These are phyloP conservation scores for Globisporangium abappressorium DNA, from an alignment of 352 stramenopile species.

Conservation along the genomic window DNA sequence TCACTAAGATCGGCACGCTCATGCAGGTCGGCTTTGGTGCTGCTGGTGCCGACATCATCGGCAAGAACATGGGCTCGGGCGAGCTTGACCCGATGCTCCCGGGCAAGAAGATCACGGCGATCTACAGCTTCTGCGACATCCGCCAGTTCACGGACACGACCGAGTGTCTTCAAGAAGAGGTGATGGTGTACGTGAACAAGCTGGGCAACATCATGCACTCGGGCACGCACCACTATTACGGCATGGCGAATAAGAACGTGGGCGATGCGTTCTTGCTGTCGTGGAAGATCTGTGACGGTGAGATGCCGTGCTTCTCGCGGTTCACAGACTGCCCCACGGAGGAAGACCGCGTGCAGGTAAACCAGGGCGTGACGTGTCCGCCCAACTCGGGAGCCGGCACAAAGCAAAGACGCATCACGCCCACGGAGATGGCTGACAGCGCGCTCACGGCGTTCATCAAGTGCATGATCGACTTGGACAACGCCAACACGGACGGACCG, in stretches of 20 bases:
- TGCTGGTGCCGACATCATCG: constrained; percentile 79
- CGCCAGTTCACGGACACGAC: constrained; percentile 92
- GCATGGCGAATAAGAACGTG: constrained; percentile 88
- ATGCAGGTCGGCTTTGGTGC: constrained; percentile 86
- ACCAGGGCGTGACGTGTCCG: constrained; percentile 65
- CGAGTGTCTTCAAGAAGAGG: constrained; percentile 88
- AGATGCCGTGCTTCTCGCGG: constrained; percentile 68
- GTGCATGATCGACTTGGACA: constrained; percentile 88
- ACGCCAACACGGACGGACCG: constrained; percentile 71
- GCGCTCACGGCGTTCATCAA: constrained; percentile 95
- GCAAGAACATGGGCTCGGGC: constrained; percentile 85
- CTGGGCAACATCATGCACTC: constrained; percentile 89
- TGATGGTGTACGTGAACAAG: constrained; percentile 93
- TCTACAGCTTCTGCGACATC: constrained; percentile 96
- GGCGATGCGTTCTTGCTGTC: constrained; percentile 93
- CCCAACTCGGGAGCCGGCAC: constrained; percentile 61
- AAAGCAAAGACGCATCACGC: constrained; percentile 66
- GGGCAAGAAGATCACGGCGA: constrained; percentile 89
- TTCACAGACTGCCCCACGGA: constrained; percentile 80
- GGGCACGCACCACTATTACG: constrained; percentile 80
- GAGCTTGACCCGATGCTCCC: constrained; percentile 88
- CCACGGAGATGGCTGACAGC: constrained; percentile 91
- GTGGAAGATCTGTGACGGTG: constrained; percentile 91
- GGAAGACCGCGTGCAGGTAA: constrained; percentile 68
- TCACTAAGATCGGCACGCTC: constrained; percentile 80